Evolutionary conservation across 495 filamentous ascomycete species (phyloP), one percentile per base, ranked within the genome.

Genomic region (Saxophila tyrrhenica): DNA sequence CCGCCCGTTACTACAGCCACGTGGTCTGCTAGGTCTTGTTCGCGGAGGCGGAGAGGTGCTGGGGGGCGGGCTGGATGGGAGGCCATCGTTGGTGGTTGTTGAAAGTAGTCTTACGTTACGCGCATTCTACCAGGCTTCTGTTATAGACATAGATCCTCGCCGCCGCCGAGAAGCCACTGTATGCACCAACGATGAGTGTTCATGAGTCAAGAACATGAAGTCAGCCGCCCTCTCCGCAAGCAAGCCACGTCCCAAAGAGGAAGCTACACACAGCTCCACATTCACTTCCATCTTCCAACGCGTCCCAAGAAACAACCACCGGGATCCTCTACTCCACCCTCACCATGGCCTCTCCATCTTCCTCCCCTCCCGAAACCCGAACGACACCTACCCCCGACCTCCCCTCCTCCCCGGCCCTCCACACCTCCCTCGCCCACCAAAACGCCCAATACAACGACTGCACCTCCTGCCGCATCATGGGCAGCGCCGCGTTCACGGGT

Each of bases 401-500:
- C 5, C 5, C 13, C 5, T 13, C 29, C 29, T 5, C 5, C 29
- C 5, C 29, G 7, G 7, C 39, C 29, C 29, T 35, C 29, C 29
- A 5, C 29, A 7, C 29, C 29, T 35, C 29, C 13, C 52, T 57
- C 13, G 17, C 53, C 39, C 42, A 46, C 13, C 58, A 57, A 22
- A 2, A 25, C 19, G 44, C 32, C 5, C 43, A 61, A 17, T 61
- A 64, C 55, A 57, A 65, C 25, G 69, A 72, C 56, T 72, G 69
- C 60, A 57, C 62, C 20, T 60, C 68, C 3, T 72, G 69, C 53
- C 51, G 69, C 16, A 24, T 68, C 16, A 63, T 72, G 49, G 91
- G 91, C 19, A 81, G 83, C 50, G 78, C 82, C 29, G 89, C 86
- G 16, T 95, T 96, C 59, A 73, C 92, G 43, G 90, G 89, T n/a